Evolutionary conservation across 352 stramenopile species (phyloP), one percentile per base, ranked within the genome.

Genomic region (Blastocystis hominis): DNA sequence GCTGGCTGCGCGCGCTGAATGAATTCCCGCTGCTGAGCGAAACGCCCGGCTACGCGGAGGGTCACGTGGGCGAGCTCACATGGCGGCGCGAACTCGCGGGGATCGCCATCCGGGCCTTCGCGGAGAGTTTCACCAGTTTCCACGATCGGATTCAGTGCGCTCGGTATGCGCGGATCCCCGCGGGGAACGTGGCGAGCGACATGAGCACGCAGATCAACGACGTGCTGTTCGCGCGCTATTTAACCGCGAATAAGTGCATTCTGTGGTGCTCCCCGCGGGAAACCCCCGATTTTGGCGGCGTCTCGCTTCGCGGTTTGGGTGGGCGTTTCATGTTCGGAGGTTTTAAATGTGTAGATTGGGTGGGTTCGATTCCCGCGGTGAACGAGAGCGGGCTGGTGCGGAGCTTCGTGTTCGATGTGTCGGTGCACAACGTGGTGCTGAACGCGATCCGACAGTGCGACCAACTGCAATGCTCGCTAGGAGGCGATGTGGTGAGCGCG

Each of bases 121-220:
- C 10, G 3, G 61, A 40, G 75, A 63, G 30, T 13, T 88, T 75
- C 47, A 36, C 87, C 20, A 38, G 30, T 36, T 87, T 78, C 53
- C 15, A 44, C 6, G 86, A 88, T 38, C 88, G 88, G 44, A 53
- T 89, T 17, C 55, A 68, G 13, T 91, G 90, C 42, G 90, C 92
- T 1, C 88, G 91, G 47, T 96, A 94, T 89, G 93, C 93, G 42
- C 94, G 98, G 77, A 88, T 99, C 46, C 96, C 96, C 2, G 91
- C 98, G 3, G 95, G 95, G 3, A 98, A 98, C 90, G 92, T 98
- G 47, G 93, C 92, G 0, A 91, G 92, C 6, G 95, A 98, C 75
- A 92, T 96, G 69, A 92, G 93, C 40, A 92, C 95, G 20, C 92
- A 92, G 13, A 94, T 98, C 69, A 94, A 96, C 63, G 96, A 98